phyloP scores from a whole-genome alignment of 164 flowering plant species.

The Dillenia turbinata region DNA sequence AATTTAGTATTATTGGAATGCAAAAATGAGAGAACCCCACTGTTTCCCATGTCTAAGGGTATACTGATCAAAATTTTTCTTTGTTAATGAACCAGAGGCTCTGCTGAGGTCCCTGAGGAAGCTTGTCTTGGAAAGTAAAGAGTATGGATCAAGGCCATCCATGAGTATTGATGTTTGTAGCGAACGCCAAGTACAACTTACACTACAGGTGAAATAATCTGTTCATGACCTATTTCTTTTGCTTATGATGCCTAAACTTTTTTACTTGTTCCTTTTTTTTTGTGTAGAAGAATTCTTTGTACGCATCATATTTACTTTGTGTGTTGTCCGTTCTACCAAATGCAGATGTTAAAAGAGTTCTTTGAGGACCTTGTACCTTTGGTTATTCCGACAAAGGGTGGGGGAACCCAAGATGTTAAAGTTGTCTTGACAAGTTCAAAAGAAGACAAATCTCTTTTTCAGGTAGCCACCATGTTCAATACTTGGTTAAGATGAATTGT shows the following conservation, averaged over 20 bases:
- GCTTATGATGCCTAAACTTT: constrained; percentile 4
- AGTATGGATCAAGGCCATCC: constrained; percentile 71
- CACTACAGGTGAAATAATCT: constrained; percentile 44
- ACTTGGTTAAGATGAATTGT: constrained; percentile 5
- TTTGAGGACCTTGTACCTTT: constrained; percentile 70
- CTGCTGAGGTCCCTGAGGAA: constrained; percentile 56
- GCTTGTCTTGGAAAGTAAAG: constrained; percentile 45
- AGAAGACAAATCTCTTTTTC: constrained; percentile 62
- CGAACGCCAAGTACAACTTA: constrained; percentile 75
- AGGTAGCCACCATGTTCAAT: constrained; percentile 30
- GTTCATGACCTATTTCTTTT: constrained; percentile 1
- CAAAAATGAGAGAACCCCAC: too few relatives aligned
- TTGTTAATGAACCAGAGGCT: constrained; percentile 32
- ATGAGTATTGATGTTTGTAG: constrained; percentile 74
- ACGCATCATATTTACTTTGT: not conserved
- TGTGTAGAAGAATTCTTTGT: not conserved
- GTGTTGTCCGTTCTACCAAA: constrained; percentile 1
- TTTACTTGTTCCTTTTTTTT: not conserved
- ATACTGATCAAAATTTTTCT: too few relatives aligned
- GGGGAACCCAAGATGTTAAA: constrained; percentile 54
- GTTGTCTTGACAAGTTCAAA: constrained; percentile 64
- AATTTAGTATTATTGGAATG: too few relatives aligned
- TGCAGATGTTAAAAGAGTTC: constrained; percentile 53
- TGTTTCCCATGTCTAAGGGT: too few relatives aligned
- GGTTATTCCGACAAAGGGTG: constrained; percentile 55